Conservation (phyloP, 192 early-diverging fungal species). For the Umbelopsis sp. region DNA sequence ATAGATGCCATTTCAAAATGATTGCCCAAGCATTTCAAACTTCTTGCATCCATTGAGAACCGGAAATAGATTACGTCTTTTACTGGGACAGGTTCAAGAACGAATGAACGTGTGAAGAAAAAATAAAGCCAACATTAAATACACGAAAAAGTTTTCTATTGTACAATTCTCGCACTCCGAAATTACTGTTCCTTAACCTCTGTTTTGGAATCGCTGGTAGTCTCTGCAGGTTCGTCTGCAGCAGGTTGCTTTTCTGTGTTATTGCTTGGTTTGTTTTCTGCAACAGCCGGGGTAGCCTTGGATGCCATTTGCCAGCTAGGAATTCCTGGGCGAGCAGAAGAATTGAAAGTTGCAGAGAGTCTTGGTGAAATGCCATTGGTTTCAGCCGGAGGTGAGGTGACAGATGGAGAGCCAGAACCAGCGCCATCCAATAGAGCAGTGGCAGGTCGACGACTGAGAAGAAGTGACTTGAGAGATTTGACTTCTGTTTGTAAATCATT, state of each 20-base stretch:
- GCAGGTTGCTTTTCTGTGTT: constrained; percentile 18
- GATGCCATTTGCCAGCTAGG: constrained; percentile 75
- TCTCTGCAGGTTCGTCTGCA: background rate
- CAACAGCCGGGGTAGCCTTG: background rate
- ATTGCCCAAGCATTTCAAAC: too few species aligned
- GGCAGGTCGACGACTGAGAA: constrained; percentile 76
- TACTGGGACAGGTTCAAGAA: background rate
- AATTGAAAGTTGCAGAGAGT: constrained; percentile 17
- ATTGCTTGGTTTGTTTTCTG: background rate
- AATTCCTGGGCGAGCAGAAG: constrained; percentile 23
- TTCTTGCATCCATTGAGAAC: background rate
- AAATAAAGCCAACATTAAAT: background rate
- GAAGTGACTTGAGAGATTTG: constrained; percentile 88
- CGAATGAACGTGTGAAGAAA: background rate
- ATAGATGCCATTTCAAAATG: too few species aligned
- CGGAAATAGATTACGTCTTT: background rate
- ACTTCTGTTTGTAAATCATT: constrained; percentile 91
- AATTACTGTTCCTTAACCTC: constrained; percentile 9
- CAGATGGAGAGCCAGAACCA: constrained; percentile 8
- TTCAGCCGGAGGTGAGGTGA: constrained; percentile 13
- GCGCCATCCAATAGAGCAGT: constrained; percentile 42
- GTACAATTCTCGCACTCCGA: background rate
- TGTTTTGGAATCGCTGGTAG: background rate
- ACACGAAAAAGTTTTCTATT: constrained; percentile 1
- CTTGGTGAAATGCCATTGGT: constrained; percentile 25